Evolutionary conservation across 1,139 yeast genomes (phyloP).

Genomic region (Pichia sp.): DNA sequence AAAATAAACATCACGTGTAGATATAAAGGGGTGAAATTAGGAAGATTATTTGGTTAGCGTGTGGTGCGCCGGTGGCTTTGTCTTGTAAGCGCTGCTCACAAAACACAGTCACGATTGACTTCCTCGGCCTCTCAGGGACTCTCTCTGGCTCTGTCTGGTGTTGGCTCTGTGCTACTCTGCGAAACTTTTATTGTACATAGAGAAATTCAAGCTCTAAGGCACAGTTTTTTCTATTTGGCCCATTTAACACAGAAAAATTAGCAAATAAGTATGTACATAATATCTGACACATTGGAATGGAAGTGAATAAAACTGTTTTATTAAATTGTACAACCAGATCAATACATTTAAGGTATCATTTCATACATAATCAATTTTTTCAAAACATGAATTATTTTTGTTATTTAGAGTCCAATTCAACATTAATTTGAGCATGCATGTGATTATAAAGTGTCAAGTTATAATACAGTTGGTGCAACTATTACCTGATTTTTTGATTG

Average conservation of each 20-base stretch:
- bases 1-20: not conserved
- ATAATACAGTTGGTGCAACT: too few species aligned
- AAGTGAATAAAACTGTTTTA: not conserved
- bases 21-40: not conserved
- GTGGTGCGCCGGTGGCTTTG: not conserved
- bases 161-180: not conserved
- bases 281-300: not conserved
- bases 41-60: not conserved
- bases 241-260: not conserved
- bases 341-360: not conserved
- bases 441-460: too few species aligned
- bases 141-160: not conserved
- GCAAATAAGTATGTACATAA: slow-evolving; percentile 9
- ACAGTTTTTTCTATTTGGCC: not conserved
- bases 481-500: too few species aligned
- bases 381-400: not conserved
- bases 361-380: not conserved
- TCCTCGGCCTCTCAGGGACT: not conserved
- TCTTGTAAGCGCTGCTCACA: not conserved
- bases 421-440: not conserved
- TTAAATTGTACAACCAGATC: not conserved
- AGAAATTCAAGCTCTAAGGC: not conserved
- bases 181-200: not conserved
- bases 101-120: not conserved
- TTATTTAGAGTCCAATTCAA: not conserved